Percentiles rank a stretch among this genome's conserved stretches.
Conservation (phyloP, 2,329 filamentous ascomycete species). For the Colletotrichum sp. region DNA sequence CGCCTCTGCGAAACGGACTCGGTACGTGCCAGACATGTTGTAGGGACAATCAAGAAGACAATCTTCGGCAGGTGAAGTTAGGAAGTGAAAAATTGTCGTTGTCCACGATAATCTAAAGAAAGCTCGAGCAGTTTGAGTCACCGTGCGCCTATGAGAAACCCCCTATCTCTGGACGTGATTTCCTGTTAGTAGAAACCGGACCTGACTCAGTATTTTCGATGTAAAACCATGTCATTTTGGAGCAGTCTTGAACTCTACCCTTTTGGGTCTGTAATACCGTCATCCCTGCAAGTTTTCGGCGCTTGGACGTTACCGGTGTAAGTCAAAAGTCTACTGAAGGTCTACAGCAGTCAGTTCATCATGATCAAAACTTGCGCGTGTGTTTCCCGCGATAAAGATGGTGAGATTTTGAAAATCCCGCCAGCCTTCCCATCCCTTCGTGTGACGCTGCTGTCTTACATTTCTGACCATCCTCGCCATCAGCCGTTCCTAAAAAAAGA, state of each 20-base stretch:
- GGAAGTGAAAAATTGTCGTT: background rate
- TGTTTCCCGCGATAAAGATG: background rate
- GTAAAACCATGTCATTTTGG: background rate
- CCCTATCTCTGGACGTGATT: background rate
- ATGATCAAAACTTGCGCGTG: background rate
- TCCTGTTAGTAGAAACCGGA: background rate
- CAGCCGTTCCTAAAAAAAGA: background rate
- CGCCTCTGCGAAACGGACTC: background rate
- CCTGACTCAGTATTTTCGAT: background rate
- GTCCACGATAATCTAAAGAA: background rate
- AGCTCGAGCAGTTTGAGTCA: background rate
- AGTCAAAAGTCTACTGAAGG: background rate
- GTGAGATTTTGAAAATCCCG: background rate
- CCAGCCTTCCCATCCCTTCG: background rate
- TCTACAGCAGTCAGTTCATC: background rate
- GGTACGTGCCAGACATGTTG: background rate
- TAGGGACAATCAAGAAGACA: accelerated
- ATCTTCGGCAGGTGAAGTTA: background rate
- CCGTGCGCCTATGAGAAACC: background rate
- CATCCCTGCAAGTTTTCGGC: background rate
- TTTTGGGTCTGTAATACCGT: background rate
- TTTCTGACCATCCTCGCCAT: background rate
- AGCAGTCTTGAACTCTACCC: background rate
- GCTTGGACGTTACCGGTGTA: background rate
- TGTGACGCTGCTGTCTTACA: background rate